phyloP scores from a whole-genome alignment of 768 basidiomycete genomes.

The Suillus occidentalis region DNA sequence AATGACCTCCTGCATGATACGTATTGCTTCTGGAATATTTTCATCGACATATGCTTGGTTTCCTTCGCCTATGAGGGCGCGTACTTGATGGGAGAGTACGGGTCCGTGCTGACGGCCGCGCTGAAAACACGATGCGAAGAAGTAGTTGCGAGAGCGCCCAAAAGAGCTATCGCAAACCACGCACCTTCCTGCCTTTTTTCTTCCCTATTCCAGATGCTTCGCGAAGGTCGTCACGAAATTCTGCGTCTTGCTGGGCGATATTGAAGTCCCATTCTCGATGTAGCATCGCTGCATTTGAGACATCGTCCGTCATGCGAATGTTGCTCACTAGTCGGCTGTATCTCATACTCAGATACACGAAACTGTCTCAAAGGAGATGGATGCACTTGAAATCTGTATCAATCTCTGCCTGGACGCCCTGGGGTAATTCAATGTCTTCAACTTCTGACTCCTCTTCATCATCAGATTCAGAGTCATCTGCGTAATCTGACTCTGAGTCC shows the following conservation, averaged over 20 bases:
- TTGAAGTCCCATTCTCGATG: constrained; percentile 74
- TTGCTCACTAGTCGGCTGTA: constrained; percentile 65
- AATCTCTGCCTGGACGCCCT: constrained; percentile 28
- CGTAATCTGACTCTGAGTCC: constrained; percentile 29
- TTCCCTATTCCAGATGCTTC: constrained; percentile 72
- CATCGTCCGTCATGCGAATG: constrained; percentile 55
- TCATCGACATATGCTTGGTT: constrained; percentile 83
- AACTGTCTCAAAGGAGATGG: constrained; percentile 7
- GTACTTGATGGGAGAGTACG: constrained; percentile 66
- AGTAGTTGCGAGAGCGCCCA: not conserved
- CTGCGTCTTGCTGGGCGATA: constrained; percentile 64
- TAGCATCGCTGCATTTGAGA: constrained; percentile 45
- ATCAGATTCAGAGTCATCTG: constrained; percentile 1
- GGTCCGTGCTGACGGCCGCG: constrained; percentile 54
- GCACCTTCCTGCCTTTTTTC: constrained; percentile 46
- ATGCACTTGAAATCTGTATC: constrained; percentile 63
- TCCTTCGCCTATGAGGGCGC: constrained; percentile 77
- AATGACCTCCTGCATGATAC: constrained; percentile 88
- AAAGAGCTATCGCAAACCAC: constrained; percentile 11
- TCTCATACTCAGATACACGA: not conserved
- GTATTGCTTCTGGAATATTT: constrained; percentile 65
- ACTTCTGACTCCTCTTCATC: constrained; percentile 13
- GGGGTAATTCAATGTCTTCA: constrained; percentile 41
- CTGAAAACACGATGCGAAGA: constrained; percentile 11
- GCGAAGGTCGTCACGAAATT: constrained; percentile 73